Evolutionary conservation across 75 land plant species (phyloP).

Genomic region (Selaginella tamariscina): DNA sequence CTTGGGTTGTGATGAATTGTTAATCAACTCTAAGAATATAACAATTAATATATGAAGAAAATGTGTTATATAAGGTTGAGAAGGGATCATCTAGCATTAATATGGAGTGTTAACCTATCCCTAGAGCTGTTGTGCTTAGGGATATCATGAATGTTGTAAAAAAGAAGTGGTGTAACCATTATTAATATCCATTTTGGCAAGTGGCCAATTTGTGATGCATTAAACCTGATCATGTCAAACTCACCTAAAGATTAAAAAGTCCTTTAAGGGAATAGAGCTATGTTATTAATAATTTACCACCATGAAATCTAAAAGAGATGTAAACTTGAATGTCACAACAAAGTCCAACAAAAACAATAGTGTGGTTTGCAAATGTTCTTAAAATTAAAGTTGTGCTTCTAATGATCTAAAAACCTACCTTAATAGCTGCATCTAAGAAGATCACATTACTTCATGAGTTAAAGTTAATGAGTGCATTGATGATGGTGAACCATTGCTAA

Average conservation of each 20-base stretch:
- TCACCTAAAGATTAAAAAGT: neutral
- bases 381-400: neutral
- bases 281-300: neutral
- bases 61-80: neutral
- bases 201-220: neutral
- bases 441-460: neutral
- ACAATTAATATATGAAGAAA: neutral
- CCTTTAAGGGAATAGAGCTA: neutral
- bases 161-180: neutral
- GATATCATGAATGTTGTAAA: neutral
- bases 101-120: no score
- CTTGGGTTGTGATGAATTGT: neutral
- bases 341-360: neutral
- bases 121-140: neutral
- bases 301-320: neutral
- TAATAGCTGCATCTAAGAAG: neutral
- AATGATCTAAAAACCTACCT: neutral
- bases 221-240: neutral
- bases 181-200: neutral
- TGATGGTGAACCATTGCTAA: neutral
- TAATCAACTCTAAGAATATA: neutral
- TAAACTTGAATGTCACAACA: neutral
- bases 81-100: neutral
- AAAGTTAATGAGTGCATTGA: neutral
- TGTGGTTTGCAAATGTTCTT: neutral